These are phyloP conservation scores for Cotoneaster glaucophyllus DNA, from an alignment of 306 rosid genomes.

Conservation along the genomic window DNA sequence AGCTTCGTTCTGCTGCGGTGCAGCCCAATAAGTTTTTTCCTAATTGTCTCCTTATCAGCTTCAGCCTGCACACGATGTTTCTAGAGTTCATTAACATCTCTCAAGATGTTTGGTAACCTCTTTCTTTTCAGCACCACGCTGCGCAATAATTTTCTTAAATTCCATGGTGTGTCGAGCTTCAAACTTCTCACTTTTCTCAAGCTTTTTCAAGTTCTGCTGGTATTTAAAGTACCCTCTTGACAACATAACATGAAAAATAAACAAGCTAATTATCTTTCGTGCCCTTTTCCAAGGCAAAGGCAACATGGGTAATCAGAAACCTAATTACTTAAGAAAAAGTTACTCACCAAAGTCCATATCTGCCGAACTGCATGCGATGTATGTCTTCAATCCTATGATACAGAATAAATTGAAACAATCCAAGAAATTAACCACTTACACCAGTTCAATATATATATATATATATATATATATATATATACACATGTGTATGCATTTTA, in stretches of 20 bases:
- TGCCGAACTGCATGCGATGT: background rate
- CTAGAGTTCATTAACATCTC: background rate
- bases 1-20: background rate
- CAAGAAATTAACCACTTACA: background rate
- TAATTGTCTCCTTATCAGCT: background rate
- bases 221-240: background rate
- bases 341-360: background rate
- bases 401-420: background rate
- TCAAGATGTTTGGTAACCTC: background rate
- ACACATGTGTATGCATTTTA: background rate
- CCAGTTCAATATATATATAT: background rate
- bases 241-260: background rate
- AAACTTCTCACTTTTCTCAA: background rate
- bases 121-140: background rate
- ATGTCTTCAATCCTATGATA: background rate
- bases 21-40: too few species aligned
- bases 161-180: background rate
- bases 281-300: background rate
- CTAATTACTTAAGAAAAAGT: background rate
- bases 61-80: background rate
- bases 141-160: background rate
- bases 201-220: background rate
- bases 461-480: too few species aligned
- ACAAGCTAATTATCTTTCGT: background rate
- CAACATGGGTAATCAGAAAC: background rate